phyloP scores from a whole-genome alignment of 2,329 filamentous ascomycete species.

The Fusarium illudens region DNA sequence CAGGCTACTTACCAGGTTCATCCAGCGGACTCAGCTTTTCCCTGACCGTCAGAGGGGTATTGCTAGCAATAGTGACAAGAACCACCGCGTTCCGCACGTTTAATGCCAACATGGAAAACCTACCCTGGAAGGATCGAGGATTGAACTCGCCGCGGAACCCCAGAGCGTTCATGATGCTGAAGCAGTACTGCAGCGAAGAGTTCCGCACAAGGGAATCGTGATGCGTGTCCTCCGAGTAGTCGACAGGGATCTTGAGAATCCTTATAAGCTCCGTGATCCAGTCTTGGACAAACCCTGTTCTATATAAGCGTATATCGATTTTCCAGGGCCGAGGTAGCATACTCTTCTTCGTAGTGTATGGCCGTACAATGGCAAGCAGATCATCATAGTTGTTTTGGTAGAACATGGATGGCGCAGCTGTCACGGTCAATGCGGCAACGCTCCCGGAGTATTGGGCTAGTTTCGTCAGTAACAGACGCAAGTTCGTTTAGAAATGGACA shows the following conservation, averaged over 20 bases:
- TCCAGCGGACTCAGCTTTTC: slow-evolving; percentile 68
- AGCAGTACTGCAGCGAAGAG: slow-evolving; percentile 73
- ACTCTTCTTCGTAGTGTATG: slow-evolving; percentile 50
- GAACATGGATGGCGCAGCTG: slow-evolving; percentile 56
- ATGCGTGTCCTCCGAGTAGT: slow-evolving; percentile 80
- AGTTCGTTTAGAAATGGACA: neutral
- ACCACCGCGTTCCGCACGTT: slow-evolving; percentile 77
- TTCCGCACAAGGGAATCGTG: slow-evolving; percentile 79
- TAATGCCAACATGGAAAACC: slow-evolving; percentile 77
- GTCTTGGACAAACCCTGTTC: slow-evolving; percentile 65
- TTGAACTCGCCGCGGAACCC: slow-evolving; percentile 73
- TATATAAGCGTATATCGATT: slow-evolving; percentile 23
- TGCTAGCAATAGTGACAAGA: slow-evolving; percentile 70
- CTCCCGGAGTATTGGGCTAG: slow-evolving; percentile 65
- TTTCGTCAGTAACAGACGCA: slow-evolving; percentile 17
- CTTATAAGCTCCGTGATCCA: slow-evolving; percentile 74
- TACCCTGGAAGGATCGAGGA: slow-evolving; percentile 71
- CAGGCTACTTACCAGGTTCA: slow-evolving; percentile 56
- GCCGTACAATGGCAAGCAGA: slow-evolving; percentile 73
- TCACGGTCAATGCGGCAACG: slow-evolving; percentile 68
- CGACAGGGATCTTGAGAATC: slow-evolving; percentile 76
- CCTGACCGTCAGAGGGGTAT: slow-evolving; percentile 61
- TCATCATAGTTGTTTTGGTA: slow-evolving; percentile 70
- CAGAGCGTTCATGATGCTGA: slow-evolving; percentile 82
- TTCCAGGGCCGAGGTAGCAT: neutral